A percentile compares a stretch with the other conserved stretches of the same genome.
These are phyloP conservation scores for Rhizodiscina lignyota DNA, from an alignment of 495 filamentous ascomycete genomes.

Conservation along the genomic window DNA sequence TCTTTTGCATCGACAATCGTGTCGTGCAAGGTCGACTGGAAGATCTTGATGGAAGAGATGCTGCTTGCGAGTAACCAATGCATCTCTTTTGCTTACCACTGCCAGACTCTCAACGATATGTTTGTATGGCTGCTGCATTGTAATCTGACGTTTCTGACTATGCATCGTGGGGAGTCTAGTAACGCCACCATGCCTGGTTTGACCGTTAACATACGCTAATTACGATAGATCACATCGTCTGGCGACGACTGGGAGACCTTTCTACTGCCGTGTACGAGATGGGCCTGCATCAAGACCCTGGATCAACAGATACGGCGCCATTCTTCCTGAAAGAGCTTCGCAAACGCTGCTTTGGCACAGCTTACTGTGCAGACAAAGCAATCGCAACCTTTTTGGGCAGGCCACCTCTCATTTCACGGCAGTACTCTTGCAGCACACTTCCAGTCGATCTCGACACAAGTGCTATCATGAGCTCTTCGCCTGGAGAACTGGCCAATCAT, in stretches of 20 bases:
- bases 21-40: too few species aligned
- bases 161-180: too few species aligned
- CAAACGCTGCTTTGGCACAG: conserved; percentile 31
- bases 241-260: conserved; percentile 35
- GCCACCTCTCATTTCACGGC: conserved; percentile 36
- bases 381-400: conserved; percentile 38
- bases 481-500: conserved; percentile 22
- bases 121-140: too few species aligned
- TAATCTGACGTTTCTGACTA: too few species aligned
- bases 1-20: too few species aligned
- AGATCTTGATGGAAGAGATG: too few species aligned
- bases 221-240: too few species aligned
- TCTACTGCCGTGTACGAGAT: conserved; percentile 36
- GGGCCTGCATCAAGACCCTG: conserved; percentile 37
- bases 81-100: too few species aligned
- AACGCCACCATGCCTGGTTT: too few species aligned
- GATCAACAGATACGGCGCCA: conserved; percentile 25
- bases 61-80: too few species aligned
- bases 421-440: conserved; percentile 35
- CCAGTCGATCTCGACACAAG: conserved; percentile 40
- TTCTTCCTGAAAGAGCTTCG: conserved; percentile 35
- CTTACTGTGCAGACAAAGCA: conserved; percentile 34
- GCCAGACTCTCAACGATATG: too few species aligned
- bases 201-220: too few species aligned
- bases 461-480: conserved; percentile 30